Conservation (phyloP, 257 asterid genomes). For the Parsonsia alboflavescens region DNA sequence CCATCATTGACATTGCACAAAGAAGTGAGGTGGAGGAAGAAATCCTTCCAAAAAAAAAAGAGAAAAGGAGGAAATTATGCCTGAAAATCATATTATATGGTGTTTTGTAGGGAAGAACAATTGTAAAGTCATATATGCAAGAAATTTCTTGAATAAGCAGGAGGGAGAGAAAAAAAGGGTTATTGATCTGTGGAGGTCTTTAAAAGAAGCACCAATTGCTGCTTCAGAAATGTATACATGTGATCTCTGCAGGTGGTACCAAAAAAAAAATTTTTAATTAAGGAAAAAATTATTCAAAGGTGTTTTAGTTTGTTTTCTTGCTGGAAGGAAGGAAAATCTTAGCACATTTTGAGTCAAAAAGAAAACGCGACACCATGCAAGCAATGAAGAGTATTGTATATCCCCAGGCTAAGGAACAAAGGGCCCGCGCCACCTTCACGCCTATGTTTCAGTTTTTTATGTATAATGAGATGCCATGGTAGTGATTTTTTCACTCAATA, state of each 20-base stretch:
- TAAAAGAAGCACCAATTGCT: slow-evolving; percentile 21
- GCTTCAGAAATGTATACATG: slow-evolving; percentile 35
- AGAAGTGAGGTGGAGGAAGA: slow-evolving; percentile 50
- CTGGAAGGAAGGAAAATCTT: too few relatives aligned
- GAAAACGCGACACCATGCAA: too few relatives aligned
- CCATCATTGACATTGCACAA: slow-evolving; percentile 36
- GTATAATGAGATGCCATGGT: too few relatives aligned
- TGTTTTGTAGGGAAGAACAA: slow-evolving; percentile 13
- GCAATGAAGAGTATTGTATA: too few relatives aligned
- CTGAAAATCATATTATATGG: slow-evolving; percentile 2
- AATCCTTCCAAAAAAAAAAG: slow-evolving; percentile 5
- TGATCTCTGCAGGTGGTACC: slow-evolving; percentile 29
- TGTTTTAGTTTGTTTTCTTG: too few relatives aligned
- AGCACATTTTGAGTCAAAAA: too few relatives aligned
- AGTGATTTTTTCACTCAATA: too few relatives aligned
- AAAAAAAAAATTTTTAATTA: too few relatives aligned
- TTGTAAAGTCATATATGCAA: slow-evolving; percentile 31
- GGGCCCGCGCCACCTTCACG: too few relatives aligned
- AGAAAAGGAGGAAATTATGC: slow-evolving; percentile 9
- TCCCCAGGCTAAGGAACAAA: too few relatives aligned
- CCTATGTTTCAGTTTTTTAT: too few relatives aligned
- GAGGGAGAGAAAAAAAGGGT: neutral
- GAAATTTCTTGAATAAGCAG: slow-evolving; percentile 23
- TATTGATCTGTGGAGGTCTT: slow-evolving; percentile 29
- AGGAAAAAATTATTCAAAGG: neutral